A percentile compares a stretch with the other conserved stretches of the same genome.
phyloP scores from a whole-genome alignment of 2,329 filamentous ascomycete species.

The Pseudogymnoascus sp. region DNA sequence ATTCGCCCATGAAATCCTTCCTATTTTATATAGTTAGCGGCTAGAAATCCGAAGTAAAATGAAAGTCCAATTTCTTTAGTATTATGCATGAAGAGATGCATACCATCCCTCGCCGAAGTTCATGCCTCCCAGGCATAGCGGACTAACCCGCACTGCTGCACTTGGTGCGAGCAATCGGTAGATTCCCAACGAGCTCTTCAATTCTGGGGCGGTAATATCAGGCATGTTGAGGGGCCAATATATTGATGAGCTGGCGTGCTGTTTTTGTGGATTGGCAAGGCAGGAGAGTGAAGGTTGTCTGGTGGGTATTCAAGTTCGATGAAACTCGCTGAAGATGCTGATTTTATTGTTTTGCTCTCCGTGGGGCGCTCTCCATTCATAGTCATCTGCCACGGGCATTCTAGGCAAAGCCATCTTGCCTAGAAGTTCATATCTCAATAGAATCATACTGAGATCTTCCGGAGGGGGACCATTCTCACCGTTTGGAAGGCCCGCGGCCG shows the following conservation, averaged over 20 bases:
- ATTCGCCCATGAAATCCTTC: slow-evolving; percentile 39
- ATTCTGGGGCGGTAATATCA: slow-evolving; percentile 37
- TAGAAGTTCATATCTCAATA: background rate
- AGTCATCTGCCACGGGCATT: background rate
- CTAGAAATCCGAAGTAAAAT: background rate
- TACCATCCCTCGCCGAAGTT: slow-evolving; percentile 54
- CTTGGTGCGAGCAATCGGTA: slow-evolving; percentile 61
- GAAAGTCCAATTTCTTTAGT: background rate
- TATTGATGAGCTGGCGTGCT: background rate
- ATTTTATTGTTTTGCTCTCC: background rate
- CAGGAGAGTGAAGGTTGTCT: background rate
- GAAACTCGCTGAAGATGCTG: background rate
- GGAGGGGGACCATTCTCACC: background rate
- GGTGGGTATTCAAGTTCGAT: background rate
- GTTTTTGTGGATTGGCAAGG: background rate
- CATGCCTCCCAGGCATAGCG: slow-evolving; percentile 59
- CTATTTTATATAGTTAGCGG: slow-evolving; percentile 15
- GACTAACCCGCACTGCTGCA: slow-evolving; percentile 60
- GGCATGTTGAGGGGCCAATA: slow-evolving; percentile 19
- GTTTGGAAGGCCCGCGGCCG: background rate
- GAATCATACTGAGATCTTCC: background rate
- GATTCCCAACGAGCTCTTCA: slow-evolving; percentile 54
- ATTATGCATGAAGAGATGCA: slow-evolving; percentile 8
- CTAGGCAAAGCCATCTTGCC: background rate
- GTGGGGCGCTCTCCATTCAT: background rate